Evolutionary conservation across 2,329 filamentous ascomycete species (phyloP).

Genomic region (Fusarium sp.): DNA sequence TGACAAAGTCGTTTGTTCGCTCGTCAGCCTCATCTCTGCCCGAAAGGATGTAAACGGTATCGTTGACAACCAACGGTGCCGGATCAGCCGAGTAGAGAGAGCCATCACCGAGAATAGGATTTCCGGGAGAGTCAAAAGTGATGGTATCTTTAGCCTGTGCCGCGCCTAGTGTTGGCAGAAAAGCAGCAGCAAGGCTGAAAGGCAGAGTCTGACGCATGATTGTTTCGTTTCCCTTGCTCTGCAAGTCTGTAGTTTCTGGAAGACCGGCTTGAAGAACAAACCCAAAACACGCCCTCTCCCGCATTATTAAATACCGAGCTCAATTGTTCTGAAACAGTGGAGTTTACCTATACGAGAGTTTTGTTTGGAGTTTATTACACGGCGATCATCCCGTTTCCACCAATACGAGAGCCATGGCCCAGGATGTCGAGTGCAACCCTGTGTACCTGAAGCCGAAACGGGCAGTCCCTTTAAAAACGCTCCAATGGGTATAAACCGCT

Average conservation of each 20-base stretch:
- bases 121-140: slow-evolving; percentile 47
- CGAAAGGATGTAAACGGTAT: slow-evolving; percentile 52
- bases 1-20: slow-evolving; percentile 48
- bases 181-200: neutral
- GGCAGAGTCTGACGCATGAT: neutral
- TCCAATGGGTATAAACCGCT: slow-evolving; percentile 1
- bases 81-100: slow-evolving; percentile 54
- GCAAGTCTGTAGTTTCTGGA: neutral
- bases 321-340: neutral
- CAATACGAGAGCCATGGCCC: slow-evolving; percentile 10
- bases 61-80: slow-evolving; percentile 52
- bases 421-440: neutral
- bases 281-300: neutral
- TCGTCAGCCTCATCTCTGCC: slow-evolving; percentile 50
- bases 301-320: neutral
- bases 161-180: neutral
- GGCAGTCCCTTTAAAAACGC: slow-evolving; percentile 2
- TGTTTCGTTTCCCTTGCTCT: neutral
- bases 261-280: neutral
- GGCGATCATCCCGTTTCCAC: neutral
- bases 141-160: neutral
- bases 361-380: slow-evolving; percentile 5
- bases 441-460: neutral
- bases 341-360: neutral
- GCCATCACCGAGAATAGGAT: slow-evolving; percentile 53